Conservation (phyloP, 2,329 filamentous ascomycete genomes). For the Myriosclerotinia scirpicola region DNA sequence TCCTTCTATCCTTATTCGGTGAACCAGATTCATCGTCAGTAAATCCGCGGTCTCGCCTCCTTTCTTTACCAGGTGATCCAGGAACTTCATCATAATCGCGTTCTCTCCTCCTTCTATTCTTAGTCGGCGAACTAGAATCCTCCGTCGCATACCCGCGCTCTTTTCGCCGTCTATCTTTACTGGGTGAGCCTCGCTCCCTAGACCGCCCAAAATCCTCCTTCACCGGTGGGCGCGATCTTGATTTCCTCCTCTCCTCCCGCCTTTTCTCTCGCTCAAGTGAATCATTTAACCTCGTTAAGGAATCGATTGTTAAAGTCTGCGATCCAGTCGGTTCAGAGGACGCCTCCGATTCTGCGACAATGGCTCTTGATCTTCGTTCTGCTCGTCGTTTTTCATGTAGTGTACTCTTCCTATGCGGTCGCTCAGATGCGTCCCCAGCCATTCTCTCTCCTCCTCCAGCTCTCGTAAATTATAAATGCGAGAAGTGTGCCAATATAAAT, state of each 20-base stretch:
- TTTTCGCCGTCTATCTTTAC: constrained; percentile 17
- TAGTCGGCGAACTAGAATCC: constrained; percentile 2
- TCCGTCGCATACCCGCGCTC: constrained; percentile 15
- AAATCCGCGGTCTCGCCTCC: constrained; percentile 8
- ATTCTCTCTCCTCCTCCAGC: constrained; percentile 21
- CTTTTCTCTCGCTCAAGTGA: constrained; percentile 34
- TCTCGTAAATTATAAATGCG: neutral
- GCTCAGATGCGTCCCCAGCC: constrained; percentile 21
- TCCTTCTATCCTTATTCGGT: constrained; percentile 12
- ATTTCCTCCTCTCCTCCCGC: constrained; percentile 33
- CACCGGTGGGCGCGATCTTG: constrained; percentile 59
- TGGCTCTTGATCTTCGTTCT: constrained; percentile 26
- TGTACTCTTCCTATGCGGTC: constrained; percentile 18
- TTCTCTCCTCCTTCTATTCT: constrained; percentile 15
- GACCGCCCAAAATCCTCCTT: constrained; percentile 67
- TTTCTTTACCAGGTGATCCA: constrained; percentile 17
- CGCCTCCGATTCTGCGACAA: constrained; percentile 30
- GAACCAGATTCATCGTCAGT: constrained; percentile 18
- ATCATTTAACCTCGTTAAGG: constrained; percentile 38
- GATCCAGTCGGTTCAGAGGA: constrained; percentile 34
- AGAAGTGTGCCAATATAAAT: neutral
- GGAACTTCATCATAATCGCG: constrained; percentile 16
- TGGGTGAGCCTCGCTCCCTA: constrained; percentile 49
- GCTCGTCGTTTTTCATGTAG: constrained; percentile 23
- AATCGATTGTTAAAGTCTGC: constrained; percentile 39